phyloP scores from a whole-genome alignment of 2,329 filamentous ascomycete genomes.

The Penicillium griseofulvum region DNA sequence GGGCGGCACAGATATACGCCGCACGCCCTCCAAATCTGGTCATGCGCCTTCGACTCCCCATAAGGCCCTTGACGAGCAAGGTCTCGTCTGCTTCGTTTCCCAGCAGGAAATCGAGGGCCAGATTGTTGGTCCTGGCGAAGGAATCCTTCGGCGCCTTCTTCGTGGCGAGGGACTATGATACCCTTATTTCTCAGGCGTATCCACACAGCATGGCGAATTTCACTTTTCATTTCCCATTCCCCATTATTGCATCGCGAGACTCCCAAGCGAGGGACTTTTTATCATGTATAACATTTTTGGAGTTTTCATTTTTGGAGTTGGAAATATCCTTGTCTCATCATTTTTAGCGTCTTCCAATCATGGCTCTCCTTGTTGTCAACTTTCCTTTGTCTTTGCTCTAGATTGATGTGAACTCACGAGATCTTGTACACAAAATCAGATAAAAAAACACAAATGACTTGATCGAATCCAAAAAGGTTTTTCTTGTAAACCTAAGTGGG shows the following conservation, averaged over 20 bases:
- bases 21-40: slow-evolving; percentile 70
- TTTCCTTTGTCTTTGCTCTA: neutral
- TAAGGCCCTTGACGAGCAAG: slow-evolving; percentile 67
- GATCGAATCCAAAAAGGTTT: neutral
- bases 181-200: neutral
- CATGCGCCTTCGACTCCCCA: slow-evolving; percentile 53
- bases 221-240: neutral
- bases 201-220: neutral
- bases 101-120: slow-evolving; percentile 74
- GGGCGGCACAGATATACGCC: slow-evolving; percentile 49
- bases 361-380: neutral
- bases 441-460: neutral
- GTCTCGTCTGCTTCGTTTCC: slow-evolving; percentile 74
- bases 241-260: slow-evolving; percentile 13
- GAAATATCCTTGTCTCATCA: slow-evolving; percentile 7
- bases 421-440: neutral
- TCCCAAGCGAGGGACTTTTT: slow-evolving; percentile 8
- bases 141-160: slow-evolving; percentile 44
- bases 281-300: slow-evolving; percentile 19
- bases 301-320: slow-evolving; percentile 11
- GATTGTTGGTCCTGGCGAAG: slow-evolving; percentile 56
- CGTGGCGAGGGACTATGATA: slow-evolving; percentile 36
- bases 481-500: too few species aligned
- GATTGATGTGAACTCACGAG: neutral
- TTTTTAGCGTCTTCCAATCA: slow-evolving; percentile 1